Conservation (phyloP, 2,329 filamentous ascomycete genomes). For the Xylaria sp. region DNA sequence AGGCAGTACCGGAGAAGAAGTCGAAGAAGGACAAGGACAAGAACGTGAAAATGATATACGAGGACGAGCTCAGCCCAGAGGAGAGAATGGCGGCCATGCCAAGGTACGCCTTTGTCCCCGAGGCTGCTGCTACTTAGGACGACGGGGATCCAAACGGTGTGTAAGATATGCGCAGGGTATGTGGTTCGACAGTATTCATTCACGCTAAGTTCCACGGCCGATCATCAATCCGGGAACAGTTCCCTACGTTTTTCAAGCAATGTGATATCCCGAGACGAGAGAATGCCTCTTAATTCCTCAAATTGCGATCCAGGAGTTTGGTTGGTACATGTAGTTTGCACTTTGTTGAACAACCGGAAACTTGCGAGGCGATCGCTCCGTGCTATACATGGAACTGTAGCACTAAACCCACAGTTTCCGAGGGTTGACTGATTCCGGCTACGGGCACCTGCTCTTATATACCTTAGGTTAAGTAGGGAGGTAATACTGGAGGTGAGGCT, state of each 20-base stretch:
- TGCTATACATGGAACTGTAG: too few species aligned
- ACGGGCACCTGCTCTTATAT: too few species aligned
- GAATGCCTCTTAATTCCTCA: too few species aligned
- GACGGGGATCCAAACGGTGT: not conserved
- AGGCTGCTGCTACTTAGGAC: constrained; percentile 29
- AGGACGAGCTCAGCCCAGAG: constrained; percentile 80
- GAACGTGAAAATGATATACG: constrained; percentile 76
- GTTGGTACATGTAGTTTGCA: too few species aligned
- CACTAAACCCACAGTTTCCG: too few species aligned
- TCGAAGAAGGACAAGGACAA: constrained; percentile 69
- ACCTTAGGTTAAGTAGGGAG: too few species aligned
- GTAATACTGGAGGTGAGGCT: too few species aligned
- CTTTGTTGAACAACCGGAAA: too few species aligned
- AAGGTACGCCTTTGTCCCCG: constrained; percentile 70
- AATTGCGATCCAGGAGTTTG: too few species aligned
- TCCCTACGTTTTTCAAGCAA: not conserved
- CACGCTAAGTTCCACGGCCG: constrained; percentile 1
- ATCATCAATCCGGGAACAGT: constrained; percentile 1
- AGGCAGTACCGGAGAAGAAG: constrained; percentile 61
- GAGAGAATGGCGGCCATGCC: constrained; percentile 83
- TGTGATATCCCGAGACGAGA: not conserved
- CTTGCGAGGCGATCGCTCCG: too few species aligned
- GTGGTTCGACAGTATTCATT: constrained; percentile 6
- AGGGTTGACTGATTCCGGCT: too few species aligned
- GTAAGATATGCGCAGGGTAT: constrained; percentile 16